phyloP scores from a whole-genome alignment of 768 basidiomycete species.

The Mycena metata region DNA sequence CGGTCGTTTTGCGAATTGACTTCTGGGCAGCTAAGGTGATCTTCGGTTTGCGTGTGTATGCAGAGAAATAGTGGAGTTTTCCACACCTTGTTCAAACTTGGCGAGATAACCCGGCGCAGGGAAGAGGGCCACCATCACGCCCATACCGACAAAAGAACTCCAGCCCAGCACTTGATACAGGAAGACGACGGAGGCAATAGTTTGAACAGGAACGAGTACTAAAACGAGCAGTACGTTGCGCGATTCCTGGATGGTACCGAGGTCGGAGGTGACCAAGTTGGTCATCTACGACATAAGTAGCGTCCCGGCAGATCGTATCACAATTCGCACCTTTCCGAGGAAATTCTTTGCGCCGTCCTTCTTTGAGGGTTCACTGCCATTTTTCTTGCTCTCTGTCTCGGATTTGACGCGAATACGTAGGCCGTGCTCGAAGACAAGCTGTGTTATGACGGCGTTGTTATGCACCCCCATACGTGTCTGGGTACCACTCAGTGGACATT shows the following conservation, averaged over 20 bases:
- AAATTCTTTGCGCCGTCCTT: conserved; percentile 61
- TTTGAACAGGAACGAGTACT: conserved; percentile 53
- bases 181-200: conserved; percentile 54
- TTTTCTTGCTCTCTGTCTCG: conserved; percentile 37
- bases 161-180: conserved; percentile 62
- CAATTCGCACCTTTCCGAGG: conserved; percentile 60
- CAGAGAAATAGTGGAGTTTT: not conserved
- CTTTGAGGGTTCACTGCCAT: conserved; percentile 10
- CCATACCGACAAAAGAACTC: conserved; percentile 73
- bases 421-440: conserved; percentile 60
- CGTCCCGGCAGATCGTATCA: too few relatives aligned
- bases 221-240: conserved; percentile 11
- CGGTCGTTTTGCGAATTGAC: conserved; percentile 67
- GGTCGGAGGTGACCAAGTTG: conserved; percentile 78
- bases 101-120: conserved; percentile 72
- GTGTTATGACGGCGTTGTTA: conserved; percentile 58
- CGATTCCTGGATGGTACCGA: conserved; percentile 11
- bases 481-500: conserved; percentile 52
- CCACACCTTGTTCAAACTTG: conserved; percentile 55
- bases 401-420: conserved; percentile 76
- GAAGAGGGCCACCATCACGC: conserved; percentile 48
- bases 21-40: conserved; percentile 52
- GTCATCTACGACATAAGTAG: conserved; percentile 60
- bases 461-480: conserved; percentile 64
- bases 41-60: not conserved